Evolutionary conservation across 805 yeast species (phyloP).

Genomic region (Candida nemodendra): DNA sequence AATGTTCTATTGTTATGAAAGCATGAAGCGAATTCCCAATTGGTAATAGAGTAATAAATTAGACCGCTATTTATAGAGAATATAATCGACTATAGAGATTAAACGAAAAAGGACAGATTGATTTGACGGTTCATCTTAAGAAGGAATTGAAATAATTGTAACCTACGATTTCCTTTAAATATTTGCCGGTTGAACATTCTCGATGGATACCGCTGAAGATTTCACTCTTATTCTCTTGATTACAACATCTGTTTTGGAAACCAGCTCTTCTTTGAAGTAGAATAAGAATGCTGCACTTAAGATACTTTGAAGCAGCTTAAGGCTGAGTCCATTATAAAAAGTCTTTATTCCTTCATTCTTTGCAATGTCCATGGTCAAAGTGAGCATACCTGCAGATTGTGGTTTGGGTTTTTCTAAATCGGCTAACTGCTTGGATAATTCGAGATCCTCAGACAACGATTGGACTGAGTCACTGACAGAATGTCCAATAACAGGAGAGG

Average conservation of each 20-base stretch:
- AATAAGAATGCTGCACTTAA: constrained; percentile 87
- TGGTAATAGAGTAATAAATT: background rate
- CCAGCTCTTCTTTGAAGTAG: constrained; percentile 85
- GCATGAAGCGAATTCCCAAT: constrained; percentile 36
- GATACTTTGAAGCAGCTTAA: constrained; percentile 81
- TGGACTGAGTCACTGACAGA: constrained; percentile 26
- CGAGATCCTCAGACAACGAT: constrained; percentile 22
- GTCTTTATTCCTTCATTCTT: constrained; percentile 71
- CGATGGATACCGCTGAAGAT: no score
- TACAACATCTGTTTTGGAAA: constrained; percentile 53
- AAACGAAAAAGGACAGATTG: no score
- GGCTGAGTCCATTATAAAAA: constrained; percentile 76
- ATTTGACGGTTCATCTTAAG: no score
- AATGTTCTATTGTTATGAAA: constrained; percentile 78
- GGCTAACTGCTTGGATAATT: constrained; percentile 19
- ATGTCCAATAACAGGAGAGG: constrained; percentile 8
- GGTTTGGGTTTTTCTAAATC: constrained; percentile 22
- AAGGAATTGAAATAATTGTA: no score
- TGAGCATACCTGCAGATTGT: constrained; percentile 38
- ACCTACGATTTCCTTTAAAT: no score
- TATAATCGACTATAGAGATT: background rate
- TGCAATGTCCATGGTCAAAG: constrained; percentile 57
- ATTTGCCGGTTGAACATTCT: no score
- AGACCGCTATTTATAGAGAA: background rate
- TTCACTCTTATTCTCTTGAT: constrained; percentile 37